Conservation (phyloP, 176 grass and related monocot genomes). For the Carex scoparia region DNA sequence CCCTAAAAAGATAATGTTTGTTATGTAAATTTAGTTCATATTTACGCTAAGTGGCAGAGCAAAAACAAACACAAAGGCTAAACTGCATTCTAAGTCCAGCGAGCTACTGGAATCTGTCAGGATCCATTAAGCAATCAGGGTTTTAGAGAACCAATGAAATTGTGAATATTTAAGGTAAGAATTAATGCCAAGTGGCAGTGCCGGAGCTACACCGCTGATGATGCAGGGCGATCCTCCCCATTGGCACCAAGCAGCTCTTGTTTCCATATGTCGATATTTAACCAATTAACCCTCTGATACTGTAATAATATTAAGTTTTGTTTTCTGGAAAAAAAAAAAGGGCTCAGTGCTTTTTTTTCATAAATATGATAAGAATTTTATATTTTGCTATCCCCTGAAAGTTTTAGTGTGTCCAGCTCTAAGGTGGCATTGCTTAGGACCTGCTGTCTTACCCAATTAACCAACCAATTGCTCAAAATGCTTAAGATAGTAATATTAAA, state of each 20-base stretch:
- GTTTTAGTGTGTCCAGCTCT: not conserved
- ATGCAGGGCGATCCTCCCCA: not conserved
- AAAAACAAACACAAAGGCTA: not conserved
- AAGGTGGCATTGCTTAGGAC: not conserved
- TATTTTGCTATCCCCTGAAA: not conserved
- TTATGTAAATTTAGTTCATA: not conserved
- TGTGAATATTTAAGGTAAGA: not conserved
- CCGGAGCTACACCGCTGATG: not conserved
- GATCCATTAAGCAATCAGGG: not conserved
- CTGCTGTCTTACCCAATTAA: not conserved
- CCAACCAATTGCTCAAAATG: conserved; percentile 4
- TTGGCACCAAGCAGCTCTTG: not conserved
- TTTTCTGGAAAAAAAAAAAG: not conserved
- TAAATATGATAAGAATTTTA: not conserved
- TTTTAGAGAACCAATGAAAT: conserved; percentile 7
- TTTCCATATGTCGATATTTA: not conserved
- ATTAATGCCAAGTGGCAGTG: not conserved
- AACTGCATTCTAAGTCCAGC: not conserved
- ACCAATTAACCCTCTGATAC: not conserved
- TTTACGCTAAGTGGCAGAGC: not conserved
- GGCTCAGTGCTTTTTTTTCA: not conserved
- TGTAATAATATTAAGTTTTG: not conserved
- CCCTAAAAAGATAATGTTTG: conserved; percentile 32
- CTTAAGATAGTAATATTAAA: not conserved
- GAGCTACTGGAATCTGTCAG: not conserved